Percentiles rank a stretch among this genome's conserved stretches.
phyloP scores from a whole-genome alignment of 192 early-diverging fungal genomes.

The Endogone sp. region DNA sequence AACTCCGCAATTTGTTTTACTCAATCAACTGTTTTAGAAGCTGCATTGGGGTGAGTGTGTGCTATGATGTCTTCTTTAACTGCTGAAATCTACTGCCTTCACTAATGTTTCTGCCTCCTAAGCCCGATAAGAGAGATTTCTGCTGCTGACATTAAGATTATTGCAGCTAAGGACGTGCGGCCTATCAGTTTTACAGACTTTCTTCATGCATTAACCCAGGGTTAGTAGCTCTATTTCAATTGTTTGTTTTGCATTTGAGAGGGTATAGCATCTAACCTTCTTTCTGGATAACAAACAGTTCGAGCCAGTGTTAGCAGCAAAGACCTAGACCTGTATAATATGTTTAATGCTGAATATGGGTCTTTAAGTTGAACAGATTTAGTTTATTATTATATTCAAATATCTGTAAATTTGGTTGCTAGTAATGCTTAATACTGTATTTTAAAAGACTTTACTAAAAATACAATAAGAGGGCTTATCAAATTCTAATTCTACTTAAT shows the following conservation, averaged over 20 bases:
- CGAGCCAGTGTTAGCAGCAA: conserved; percentile 79
- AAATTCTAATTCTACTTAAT: no score
- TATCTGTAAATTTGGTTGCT: no score
- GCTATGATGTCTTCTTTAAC: background rate
- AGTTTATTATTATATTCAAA: no score
- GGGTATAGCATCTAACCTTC: background rate
- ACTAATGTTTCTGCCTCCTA: conserved; percentile 38
- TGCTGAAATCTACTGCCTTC: background rate
- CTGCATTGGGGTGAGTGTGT: conserved; percentile 47
- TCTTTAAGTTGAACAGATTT: conserved; percentile 19
- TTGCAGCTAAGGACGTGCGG: conserved; percentile 60
- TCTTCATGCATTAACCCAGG: conserved; percentile 72
- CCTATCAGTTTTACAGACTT: conserved; percentile 75
- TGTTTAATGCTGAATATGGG: conserved; percentile 76
- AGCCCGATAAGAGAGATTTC: conserved; percentile 44
- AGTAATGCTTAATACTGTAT: no score
- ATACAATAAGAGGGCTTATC: no score
- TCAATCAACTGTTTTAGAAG: conserved; percentile 30
- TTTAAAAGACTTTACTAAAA: no score
- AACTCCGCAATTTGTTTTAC: conserved; percentile 9
- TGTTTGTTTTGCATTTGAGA: background rate
- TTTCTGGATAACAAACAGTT: conserved; percentile 27
- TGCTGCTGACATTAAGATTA: conserved; percentile 42
- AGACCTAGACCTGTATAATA: conserved; percentile 70
- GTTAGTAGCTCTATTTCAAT: no score